Evolutionary conservation across 352 stramenopile genomes (phyloP), one percentile per base, ranked within the genome.

Genomic region (Phytophthora pini): DNA sequence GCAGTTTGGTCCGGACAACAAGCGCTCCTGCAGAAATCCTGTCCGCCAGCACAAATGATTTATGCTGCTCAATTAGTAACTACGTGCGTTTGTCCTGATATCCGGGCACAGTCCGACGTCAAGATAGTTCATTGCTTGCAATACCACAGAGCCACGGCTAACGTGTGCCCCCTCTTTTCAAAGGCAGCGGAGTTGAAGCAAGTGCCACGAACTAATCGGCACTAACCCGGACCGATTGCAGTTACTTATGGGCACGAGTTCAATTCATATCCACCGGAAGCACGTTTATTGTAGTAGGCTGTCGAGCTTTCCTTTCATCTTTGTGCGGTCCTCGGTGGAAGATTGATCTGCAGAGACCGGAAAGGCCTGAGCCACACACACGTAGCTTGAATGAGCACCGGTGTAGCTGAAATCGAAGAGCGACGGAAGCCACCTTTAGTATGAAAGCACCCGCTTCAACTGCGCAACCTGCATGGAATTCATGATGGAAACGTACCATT

Each of bases 51-150:
- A 36, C 36, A 63, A 59, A 41, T 70, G 66, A 74, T 70, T 55
- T 48, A 54, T 57, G 27, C 27, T 38, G 39, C 34, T 55, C 22
- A 61, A 66, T 70, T 65, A 62, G 49, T 71, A 68, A 71, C 44
- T 17, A 31, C 41, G 58, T 60, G 47, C 59, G 39, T 38, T 44
- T 22, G 20, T 34, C 58, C n/a, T 36, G 31, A 36, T 36, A 36
- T 36, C 31, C 31, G 34, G 32, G 36, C 12, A 38, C 27, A 57
- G 40, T 53, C 48, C 48, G 61, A 54, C 27, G 38, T 36, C 39
- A 55, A 12, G 39, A 34, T 68, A 24, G 43, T 63, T 68, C 56
- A 46, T 49, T 50, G 34, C 39, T 34, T 55, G 24, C 32, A 26
- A 51, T 20, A 20, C 38, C 38, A 20, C 38, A 43, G n/a, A 43